Evolutionary conservation across 257 asterid species (phyloP), one percentile per base, ranked within the genome.

Genomic region (Solanum sitiens): DNA sequence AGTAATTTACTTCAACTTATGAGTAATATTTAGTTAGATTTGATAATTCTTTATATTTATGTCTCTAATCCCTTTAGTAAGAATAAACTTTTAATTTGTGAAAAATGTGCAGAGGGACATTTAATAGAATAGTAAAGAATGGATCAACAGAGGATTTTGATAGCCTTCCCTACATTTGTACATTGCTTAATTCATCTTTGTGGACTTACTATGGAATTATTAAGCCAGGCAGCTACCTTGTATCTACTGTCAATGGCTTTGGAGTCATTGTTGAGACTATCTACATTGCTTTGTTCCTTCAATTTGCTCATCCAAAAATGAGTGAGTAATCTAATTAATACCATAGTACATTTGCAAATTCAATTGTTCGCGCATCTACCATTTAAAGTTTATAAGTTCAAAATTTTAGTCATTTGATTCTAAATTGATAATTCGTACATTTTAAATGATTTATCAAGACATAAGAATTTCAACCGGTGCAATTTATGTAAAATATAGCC

Each of bases 121-220:
- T 92, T 53, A 44, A 25, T 75, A 84, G 91, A 83, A 88, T 92
- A 75, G 88, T 89, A 72, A 87, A 87, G 89, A 67, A 40, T 20
- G 39, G 83, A 32, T 86, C 91, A 6, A 91, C 91, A 0, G 91
- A 91, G 63, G 92, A 91, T 13, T 91, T 90, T 86, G 89, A 88
- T 4, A 89, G 92, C 84, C 73, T 90, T 85, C 94, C 94, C 0
- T 92, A 92, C 87, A 89, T 92, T 32, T 83, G 87, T 67, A 47
- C 90, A 67, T 61, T 92, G 53, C 89, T 92, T 5, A 88, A 84
- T 59, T 83, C 88, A 53, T 88, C 90, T 5, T 74, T 92, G 4
- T 92, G 94, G 92, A 89, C 92, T 80, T 92, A 89, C 25, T 92
- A 92, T 82, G 94, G 92, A 3, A 5, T 90, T 56, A 73, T 87